Base-by-base conservation (phyloP, 2,329 filamentous ascomycete genomes). In the Ceratocystis destructans region DNA sequence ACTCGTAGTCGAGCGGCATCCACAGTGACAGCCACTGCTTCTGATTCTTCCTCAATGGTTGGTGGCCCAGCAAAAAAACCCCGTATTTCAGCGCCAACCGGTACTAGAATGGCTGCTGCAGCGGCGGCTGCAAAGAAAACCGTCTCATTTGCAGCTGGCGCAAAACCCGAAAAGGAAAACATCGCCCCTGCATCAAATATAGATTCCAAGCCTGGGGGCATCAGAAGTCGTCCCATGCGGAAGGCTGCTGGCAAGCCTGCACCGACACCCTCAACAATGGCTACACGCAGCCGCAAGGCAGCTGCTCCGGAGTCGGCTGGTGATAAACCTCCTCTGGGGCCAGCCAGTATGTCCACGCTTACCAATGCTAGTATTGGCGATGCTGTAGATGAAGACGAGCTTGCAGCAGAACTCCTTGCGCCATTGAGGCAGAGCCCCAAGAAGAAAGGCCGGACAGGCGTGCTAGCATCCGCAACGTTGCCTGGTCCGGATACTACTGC, bases 131-230 rank as follows among this genome's bases (percentile, higher is more conserved):
- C 77, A 44, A 85, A 82, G 76, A 87, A 86, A 76, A 79, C 77
- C 2, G 84, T 87, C 71, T 84, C 81, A 67, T 87, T 87, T 72
- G 79, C 85, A 71, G 57, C 45, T 3, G 45, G 25, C 3, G 45
- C 62, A n/a, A 82, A 83, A 70, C 81, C 82, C 2, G 83, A 85
- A 72, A 87, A 87, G 74, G 84, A 87, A 72, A 87, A 87, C 69
- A 74, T 83, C 46, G 72, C 77, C 22, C 82, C 81, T 15, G 70
- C 73, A 2, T 65, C 65, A 17, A 48, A 53, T 22, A 53, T 31
- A 1, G 76, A 75, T 66, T 69, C 71, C 33, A 79, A 79, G 71
- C 71, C 70, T 3, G 61, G 70, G 10, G 76, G 78, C 31, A 73
- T 81, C 48, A 72, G 74, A 50, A 72, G 73, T 65, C 73, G 74